Conservation (phyloP, 2,329 filamentous ascomycete genomes). For the Sporothrix curviconia region DNA sequence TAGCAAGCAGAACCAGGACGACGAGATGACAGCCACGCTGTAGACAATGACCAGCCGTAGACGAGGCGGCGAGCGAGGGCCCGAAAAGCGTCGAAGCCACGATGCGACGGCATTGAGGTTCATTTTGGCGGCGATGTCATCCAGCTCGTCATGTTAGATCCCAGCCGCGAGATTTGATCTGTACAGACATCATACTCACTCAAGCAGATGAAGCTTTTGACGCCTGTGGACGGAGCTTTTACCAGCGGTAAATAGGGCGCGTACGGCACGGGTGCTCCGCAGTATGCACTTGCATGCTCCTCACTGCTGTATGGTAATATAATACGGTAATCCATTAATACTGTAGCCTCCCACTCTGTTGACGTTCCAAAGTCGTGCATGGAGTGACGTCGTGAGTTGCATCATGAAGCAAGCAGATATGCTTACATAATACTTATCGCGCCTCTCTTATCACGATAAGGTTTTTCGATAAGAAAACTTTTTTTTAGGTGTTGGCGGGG, state of each 20-base stretch:
- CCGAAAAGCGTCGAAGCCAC: background rate
- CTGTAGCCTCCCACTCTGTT: background rate
- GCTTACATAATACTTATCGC: background rate
- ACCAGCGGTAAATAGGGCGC: background rate
- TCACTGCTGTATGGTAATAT: too few species aligned
- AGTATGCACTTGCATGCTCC: background rate
- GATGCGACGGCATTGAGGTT: background rate
- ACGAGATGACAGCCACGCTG: background rate
- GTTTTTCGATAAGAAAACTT: conserved; percentile 17
- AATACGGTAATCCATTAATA: too few species aligned
- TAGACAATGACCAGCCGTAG: background rate
- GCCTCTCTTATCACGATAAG: background rate
- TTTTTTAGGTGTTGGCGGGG: conserved; percentile 3
- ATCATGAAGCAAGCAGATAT: background rate
- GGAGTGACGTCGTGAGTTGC: too few species aligned
- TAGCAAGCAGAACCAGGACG: background rate
- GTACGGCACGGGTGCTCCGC: background rate
- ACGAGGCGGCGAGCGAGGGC: background rate
- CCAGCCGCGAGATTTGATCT: too few species aligned
- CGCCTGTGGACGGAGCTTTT: too few species aligned
- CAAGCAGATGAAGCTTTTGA: too few species aligned
- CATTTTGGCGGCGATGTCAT: background rate
- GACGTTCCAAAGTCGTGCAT: background rate
- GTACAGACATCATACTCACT: too few species aligned
- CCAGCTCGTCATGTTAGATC: background rate